A percentile compares a stretch with the other conserved stretches of the same genome.
These are phyloP conservation scores for Colletotrichum gigasporum DNA, from an alignment of 2,329 filamentous ascomycete species.

Conservation along the genomic window DNA sequence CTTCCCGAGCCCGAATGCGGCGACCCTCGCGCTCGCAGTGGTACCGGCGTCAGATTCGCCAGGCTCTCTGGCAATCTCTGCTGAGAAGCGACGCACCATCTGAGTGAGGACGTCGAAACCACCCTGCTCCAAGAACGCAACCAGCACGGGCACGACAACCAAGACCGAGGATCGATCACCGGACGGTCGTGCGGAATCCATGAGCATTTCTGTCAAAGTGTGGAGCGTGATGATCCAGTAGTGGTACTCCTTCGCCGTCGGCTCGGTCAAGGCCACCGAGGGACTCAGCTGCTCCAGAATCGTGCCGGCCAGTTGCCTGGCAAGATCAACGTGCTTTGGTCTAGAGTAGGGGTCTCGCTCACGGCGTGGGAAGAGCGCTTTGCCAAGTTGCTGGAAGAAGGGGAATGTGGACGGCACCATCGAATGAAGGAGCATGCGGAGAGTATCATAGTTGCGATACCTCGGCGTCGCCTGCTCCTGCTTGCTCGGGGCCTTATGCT, in stretches of 20 bases:
- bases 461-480: slow-evolving; percentile 54
- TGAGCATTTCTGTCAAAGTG: slow-evolving; percentile 79
- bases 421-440: slow-evolving; percentile 81
- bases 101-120: slow-evolving; percentile 79
- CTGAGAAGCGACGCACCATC: slow-evolving; percentile 75
- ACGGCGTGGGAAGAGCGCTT: slow-evolving; percentile 79
- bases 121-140: slow-evolving; percentile 84
- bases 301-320: slow-evolving; percentile 75
- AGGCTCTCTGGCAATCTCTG: slow-evolving; percentile 57
- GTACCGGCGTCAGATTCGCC: slow-evolving; percentile 25
- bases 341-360: slow-evolving; percentile 71
- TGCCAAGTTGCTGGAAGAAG: slow-evolving; percentile 87
- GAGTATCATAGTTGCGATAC: slow-evolving; percentile 79
- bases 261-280: slow-evolving; percentile 52
- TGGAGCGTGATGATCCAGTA: slow-evolving; percentile 87
- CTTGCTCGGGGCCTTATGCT: slow-evolving; percentile 51
- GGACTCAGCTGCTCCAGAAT: slow-evolving; percentile 73
- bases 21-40: slow-evolving; percentile 26
- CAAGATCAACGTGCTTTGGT: slow-evolving; percentile 63
- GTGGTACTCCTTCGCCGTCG: slow-evolving; percentile 72
- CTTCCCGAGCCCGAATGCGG: slow-evolving; percentile 73
- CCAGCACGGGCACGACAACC: slow-evolving; percentile 78
- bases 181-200: slow-evolving; percentile 65
- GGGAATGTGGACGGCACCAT: slow-evolving; percentile 83
- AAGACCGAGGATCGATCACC: slow-evolving; percentile 60